These are phyloP conservation scores for Fusarium burgessii DNA, from an alignment of 2,329 filamentous ascomycete species.

Conservation along the genomic window DNA sequence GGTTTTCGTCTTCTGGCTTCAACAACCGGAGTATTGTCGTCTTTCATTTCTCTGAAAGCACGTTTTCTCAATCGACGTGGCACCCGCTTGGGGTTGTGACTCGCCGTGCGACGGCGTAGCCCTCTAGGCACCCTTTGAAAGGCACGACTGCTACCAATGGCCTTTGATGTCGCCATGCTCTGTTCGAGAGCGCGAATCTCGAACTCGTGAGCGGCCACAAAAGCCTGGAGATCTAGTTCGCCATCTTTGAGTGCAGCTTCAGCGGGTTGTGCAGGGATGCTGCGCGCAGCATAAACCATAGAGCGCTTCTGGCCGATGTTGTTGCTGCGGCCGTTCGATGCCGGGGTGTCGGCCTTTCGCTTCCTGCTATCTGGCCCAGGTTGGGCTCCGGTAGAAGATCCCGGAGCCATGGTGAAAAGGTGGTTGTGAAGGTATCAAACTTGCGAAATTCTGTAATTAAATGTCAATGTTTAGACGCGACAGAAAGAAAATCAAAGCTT, in stretches of 20 bases:
- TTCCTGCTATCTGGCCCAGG: slow-evolving; percentile 44
- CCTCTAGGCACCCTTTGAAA: slow-evolving; percentile 92
- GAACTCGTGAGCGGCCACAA: slow-evolving; percentile 86
- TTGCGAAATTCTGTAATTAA: slow-evolving; percentile 4
- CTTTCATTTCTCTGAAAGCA: slow-evolving; percentile 80
- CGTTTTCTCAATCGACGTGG: slow-evolving; percentile 79
- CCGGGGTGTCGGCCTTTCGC: slow-evolving; percentile 41
- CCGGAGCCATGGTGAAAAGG: slow-evolving; percentile 46
- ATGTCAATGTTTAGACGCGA: slow-evolving; percentile 6
- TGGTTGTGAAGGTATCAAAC: not conserved
- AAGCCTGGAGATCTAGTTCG: slow-evolving; percentile 85
- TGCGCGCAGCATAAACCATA: slow-evolving; percentile 61
- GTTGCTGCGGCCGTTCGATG: slow-evolving; percentile 44
- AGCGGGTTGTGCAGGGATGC: slow-evolving; percentile 63
- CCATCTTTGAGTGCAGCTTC: slow-evolving; percentile 72
- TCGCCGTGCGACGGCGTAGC: slow-evolving; percentile 87
- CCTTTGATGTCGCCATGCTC: slow-evolving; percentile 81
- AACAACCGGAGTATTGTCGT: slow-evolving; percentile 90
- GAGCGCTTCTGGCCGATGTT: slow-evolving; percentile 56
- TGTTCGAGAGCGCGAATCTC: slow-evolving; percentile 88
- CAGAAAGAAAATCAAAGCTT: slow-evolving; percentile 42
- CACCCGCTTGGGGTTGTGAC: slow-evolving; percentile 93
- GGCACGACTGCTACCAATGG: slow-evolving; percentile 72
- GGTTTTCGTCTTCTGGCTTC: slow-evolving; percentile 73
- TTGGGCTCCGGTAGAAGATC: slow-evolving; percentile 43